A percentile compares a stretch with the other conserved stretches of the same genome.
Evolutionary conservation across 495 filamentous ascomycete genomes (phyloP).

Genomic region (Penicillium angulare): DNA sequence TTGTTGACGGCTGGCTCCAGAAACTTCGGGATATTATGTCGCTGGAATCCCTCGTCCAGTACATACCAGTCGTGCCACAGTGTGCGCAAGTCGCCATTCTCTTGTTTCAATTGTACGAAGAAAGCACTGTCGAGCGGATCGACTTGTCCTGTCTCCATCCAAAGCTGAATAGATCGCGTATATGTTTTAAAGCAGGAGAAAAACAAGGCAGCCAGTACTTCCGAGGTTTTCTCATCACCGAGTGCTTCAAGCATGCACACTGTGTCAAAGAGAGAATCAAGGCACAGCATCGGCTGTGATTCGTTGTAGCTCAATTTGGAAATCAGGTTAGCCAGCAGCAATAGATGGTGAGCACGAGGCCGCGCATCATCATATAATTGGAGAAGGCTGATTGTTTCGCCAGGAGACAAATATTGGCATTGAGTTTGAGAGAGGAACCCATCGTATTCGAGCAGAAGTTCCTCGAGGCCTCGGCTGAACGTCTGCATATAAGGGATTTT

Average conservation of each 20-base stretch:
- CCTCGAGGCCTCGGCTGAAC: conserved; percentile 49
- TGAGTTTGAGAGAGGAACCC: conserved; percentile 42
- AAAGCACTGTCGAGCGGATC: conserved; percentile 62
- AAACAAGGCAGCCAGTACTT: conserved; percentile 65
- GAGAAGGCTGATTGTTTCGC: conserved; percentile 51
- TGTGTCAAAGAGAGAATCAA: conserved; percentile 72
- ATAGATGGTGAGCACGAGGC: conserved; percentile 51
- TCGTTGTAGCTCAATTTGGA: conserved; percentile 22
- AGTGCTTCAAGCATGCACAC: conserved; percentile 67
- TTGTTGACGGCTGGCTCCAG: conserved; percentile 62
- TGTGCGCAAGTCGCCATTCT: conserved; percentile 57
- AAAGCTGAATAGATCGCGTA: conserved; percentile 70
- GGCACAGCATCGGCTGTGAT: conserved; percentile 52
- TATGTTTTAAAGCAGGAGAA: conserved; percentile 83
- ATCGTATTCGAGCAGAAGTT: conserved; percentile 44
- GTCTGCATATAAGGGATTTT: conserved; percentile 52
- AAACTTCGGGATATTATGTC: conserved; percentile 68
- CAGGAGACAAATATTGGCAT: conserved; percentile 38
- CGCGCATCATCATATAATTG: conserved; percentile 60
- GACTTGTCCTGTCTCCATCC: conserved; percentile 82
- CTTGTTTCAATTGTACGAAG: conserved; percentile 63
- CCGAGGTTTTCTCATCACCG: conserved; percentile 59
- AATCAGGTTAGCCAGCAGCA: conserved; percentile 51
- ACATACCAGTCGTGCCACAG: conserved; percentile 77
- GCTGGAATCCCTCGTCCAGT: conserved; percentile 52